A percentile compares a stretch with the other conserved stretches of the same genome.
phyloP scores from a whole-genome alignment of 768 basidiomycete genomes.

The Rubroboletus satanas region DNA sequence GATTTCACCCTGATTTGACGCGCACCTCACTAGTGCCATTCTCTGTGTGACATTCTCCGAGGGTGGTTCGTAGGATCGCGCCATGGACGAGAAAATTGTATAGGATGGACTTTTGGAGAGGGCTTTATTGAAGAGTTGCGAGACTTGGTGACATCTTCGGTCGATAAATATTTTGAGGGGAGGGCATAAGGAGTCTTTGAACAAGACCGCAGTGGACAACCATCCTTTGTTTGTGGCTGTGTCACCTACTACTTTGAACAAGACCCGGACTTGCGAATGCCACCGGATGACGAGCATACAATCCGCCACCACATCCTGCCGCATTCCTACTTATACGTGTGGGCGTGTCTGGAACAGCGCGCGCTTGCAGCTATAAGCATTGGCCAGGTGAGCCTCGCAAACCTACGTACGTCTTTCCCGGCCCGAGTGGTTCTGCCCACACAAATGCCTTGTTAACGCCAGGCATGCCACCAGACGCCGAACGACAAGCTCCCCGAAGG shows the following conservation, averaged over 20 bases:
- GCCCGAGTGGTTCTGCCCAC: too few relatives aligned
- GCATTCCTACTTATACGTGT: too few relatives aligned
- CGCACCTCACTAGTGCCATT: background rate
- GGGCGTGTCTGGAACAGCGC: too few relatives aligned
- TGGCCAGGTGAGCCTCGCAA: too few relatives aligned
- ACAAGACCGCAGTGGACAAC: conserved; percentile 10
- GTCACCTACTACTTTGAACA: background rate
- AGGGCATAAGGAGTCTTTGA: conserved; percentile 21
- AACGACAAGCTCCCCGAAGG: too few relatives aligned
- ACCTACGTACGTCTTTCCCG: too few relatives aligned
- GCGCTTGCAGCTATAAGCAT: too few relatives aligned
- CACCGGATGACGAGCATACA: too few relatives aligned
- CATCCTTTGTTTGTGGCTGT: background rate
- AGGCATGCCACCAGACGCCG: too few relatives aligned
- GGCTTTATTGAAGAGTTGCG: conserved; percentile 94
- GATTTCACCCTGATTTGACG: background rate
- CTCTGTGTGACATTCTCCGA: conserved; percentile 28
- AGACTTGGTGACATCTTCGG: conserved; percentile 96
- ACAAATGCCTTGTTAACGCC: too few relatives aligned
- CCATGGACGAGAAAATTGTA: conserved; percentile 90
- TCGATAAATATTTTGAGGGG: conserved; percentile 77
- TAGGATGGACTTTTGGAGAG: conserved; percentile 69
- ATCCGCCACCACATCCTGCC: too few relatives aligned
- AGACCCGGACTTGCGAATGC: background rate
- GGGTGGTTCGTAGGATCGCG: conserved; percentile 62